Evolutionary conservation across 2,329 filamentous ascomycete species (phyloP), one percentile per base, ranked within the genome.

Genomic region (Phaeosphaeria sp.): DNA sequence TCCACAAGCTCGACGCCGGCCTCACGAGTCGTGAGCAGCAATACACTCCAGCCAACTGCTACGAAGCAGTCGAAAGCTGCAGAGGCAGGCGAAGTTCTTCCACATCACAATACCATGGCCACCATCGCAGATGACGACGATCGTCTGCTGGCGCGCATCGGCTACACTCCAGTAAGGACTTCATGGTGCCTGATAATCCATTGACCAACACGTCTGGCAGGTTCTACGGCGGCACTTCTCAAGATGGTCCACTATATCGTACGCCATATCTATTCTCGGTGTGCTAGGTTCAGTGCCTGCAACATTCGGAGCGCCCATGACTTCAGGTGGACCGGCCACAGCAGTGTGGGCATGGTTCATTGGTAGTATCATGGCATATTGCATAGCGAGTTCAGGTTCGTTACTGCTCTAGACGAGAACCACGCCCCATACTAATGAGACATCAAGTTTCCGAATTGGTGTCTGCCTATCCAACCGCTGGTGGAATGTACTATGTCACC

Each of bases 401-500:
- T 64, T 46, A 7, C 4, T 21, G 7, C 41, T 43, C 17, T 10
- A 10, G 3, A 11, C 13, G n/a, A 22, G 21, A 25, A 46, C 6
- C 30, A 36, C 2, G 9, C 2, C 3, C 20, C 33, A 20, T 39
- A 9, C 22, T 42, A 39, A 54, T 17, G 10, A 44, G 47, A 69
- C 33, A 7, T 44, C 20, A 43, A 83, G 87, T 89, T n/a, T 83
- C 87, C 44, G 87, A 89, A 73, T 74, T 89, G 52, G 86, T 89
- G 25, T 89, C 86, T 7, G 87, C 86, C 30, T 89, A 89, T 74
- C 87, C 87, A 33, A 89, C 87, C 1, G 86, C 86, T 1, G 87
- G 87, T 20, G 87, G 87, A 2, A 89, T 89, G 85, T 89, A 89
- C 72, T 89, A 88, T 70, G 86, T 88, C 33, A 87, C 85, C 10